These are phyloP conservation scores for Sporothrix pseudoabietina DNA, from an alignment of 2,329 filamentous ascomycete species.

Conservation along the genomic window DNA sequence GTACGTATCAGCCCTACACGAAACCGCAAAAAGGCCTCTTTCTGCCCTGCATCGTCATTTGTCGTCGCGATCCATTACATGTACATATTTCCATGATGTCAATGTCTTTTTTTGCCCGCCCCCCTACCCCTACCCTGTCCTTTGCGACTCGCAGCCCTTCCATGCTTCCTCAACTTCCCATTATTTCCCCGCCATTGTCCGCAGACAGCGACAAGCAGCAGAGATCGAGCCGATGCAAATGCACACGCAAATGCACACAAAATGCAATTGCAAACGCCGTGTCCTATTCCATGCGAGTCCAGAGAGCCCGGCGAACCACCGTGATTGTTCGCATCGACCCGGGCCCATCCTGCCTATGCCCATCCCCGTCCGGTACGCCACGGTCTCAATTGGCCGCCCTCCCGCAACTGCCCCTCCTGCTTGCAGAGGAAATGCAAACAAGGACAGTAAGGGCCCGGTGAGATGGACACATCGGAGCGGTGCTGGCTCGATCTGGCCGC, in stretches of 20 bases:
- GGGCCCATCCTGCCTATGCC: neutral
- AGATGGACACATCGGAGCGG: neutral
- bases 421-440: neutral
- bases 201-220: neutral
- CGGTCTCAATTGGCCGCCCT: slow-evolving; percentile 11
- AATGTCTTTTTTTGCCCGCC: neutral
- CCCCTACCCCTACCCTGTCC: neutral
- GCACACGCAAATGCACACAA: neutral
- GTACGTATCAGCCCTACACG: slow-evolving; percentile 25
- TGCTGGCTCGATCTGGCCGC: neutral
- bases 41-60: neutral
- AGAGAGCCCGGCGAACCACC: slow-evolving; percentile 8
- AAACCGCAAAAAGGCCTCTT: slow-evolving; percentile 1
- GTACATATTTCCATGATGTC: neutral
- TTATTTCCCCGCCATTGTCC: neutral
- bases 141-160: neutral
- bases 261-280: neutral
- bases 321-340: slow-evolving; percentile 11
- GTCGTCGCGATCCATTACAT: slow-evolving; percentile 9
- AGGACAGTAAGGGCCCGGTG: neutral
- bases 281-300: neutral
- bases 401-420: neutral
- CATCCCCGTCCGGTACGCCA: slow-evolving; percentile 10
- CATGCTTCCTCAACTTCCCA: neutral
- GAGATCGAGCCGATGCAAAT: slow-evolving; percentile 15